These are phyloP conservation scores for Inonotus hispidus DNA, from an alignment of 1,284 basidiomycete genomes.

Conservation along the genomic window DNA sequence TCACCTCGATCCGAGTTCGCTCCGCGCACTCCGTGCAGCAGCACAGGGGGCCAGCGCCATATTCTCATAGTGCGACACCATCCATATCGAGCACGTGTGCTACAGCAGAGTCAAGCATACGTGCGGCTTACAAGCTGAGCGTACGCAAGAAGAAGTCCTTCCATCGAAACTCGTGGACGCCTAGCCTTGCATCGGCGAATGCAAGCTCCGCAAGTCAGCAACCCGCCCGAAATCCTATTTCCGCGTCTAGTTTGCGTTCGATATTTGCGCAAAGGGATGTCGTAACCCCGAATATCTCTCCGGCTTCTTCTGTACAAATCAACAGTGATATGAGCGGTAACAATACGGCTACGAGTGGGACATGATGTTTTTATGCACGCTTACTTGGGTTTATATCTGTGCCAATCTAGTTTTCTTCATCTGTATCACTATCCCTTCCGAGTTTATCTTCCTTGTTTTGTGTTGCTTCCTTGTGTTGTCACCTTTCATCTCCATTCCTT, in stretches of 20 bases:
- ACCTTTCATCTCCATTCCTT: not conserved
- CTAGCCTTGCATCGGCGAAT: not conserved
- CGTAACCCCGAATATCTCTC: not conserved
- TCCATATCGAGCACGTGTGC: constrained; percentile 22
- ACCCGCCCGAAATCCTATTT: not conserved
- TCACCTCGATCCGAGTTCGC: constrained; percentile 10
- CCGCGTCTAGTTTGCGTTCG: not conserved
- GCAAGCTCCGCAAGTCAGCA: not conserved
- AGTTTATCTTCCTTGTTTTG: not conserved
- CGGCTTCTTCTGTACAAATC: not conserved
- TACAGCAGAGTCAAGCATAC: constrained; percentile 38
- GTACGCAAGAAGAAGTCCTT: constrained; percentile 52
- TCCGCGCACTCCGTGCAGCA: constrained; percentile 3
- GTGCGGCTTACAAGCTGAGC: constrained; percentile 50
- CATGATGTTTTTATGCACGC: not conserved
- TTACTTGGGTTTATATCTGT: not conserved
- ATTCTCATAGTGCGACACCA: constrained; percentile 22
- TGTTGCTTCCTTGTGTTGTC: not conserved
- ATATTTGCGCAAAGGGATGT: not conserved
- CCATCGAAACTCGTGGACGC: constrained; percentile 50
- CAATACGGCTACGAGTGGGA: not conserved
- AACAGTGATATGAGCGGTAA: not conserved
- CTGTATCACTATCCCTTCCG: not conserved
- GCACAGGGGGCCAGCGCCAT: not conserved
- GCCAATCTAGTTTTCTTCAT: not conserved